phyloP scores from a whole-genome alignment of 1,139 yeast genomes.

The Kodamaea fungicola region DNA sequence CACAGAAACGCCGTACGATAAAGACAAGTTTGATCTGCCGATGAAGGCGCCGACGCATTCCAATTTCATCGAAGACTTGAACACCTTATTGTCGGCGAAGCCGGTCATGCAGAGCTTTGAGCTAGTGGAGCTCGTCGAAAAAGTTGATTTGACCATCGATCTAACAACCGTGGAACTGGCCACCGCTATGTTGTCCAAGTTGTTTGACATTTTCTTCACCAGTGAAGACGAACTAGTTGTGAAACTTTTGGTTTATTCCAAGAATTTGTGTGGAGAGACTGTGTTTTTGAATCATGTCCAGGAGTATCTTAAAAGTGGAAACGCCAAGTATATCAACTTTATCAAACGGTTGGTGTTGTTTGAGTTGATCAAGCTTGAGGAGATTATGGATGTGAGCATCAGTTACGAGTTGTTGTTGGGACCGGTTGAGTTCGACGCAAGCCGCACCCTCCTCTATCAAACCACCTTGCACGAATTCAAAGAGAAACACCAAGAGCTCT shows the following conservation, averaged over 20 bases:
- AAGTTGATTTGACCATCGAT: constrained; percentile 1
- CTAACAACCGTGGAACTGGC: constrained; percentile 1
- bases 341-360: neutral
- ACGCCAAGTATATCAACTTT: too few relatives aligned
- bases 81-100: constrained; percentile 10
- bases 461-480: constrained; percentile 1
- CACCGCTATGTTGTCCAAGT: too few relatives aligned
- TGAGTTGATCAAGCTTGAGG: neutral
- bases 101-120: constrained; percentile 4
- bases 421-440: neutral
- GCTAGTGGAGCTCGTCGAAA: constrained; percentile 5
- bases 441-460: constrained; percentile 3
- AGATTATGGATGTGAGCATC: neutral
- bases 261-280: too few relatives aligned
- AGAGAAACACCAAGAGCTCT: constrained; percentile 1
- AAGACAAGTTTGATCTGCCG: constrained; percentile 9
- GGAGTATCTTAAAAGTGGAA: too few relatives aligned
- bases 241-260: constrained; percentile 14
- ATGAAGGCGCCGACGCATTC: constrained; percentile 19
- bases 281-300: too few relatives aligned
- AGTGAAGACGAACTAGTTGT: constrained; percentile 1
- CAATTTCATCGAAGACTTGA: constrained; percentile 28
- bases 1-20: constrained; percentile 11
- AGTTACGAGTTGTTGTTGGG: constrained; percentile 1
- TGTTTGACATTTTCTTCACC: too few relatives aligned